Evolutionary conservation across 2,329 filamentous ascomycete species (phyloP), one percentile per base, ranked within the genome.

Genomic region (Sporothrix euskadiensis): DNA sequence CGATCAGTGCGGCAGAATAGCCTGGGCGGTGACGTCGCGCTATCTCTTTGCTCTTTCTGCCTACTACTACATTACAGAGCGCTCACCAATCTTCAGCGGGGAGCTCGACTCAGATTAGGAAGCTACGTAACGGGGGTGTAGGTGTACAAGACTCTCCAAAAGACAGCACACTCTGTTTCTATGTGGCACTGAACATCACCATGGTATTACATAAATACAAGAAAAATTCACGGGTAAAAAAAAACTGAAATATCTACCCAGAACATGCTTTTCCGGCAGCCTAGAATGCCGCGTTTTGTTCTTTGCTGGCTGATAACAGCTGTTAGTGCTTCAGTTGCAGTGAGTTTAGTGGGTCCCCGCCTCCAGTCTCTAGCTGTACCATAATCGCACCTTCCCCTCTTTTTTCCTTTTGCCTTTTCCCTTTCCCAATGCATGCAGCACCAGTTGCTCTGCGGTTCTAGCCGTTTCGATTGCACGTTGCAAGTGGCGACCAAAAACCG

Each of bases 401-500:
- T 54, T 32, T 32, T 32, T 2, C 26, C 26, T 26, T 26, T 26
- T 26, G 1, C 26, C 26, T 1, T 26, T 26, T 26, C 26, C 26
- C 26, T 26, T 26, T n/a, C 2, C 19, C 47, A 59, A 22, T 66
- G 32, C 26, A 7, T 72, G 59, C 59, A 39, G 44, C 44, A 49
- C 14, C 52, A 30, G 52, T 35, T 72, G 72, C 66, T 59, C 16
- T 44, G 35, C 32, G 65, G 47, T 74, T 74, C 73, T 70, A 74
- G 70, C 70, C 70, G 73, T 49, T 74, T 74, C 73, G 71, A 73
- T 71, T 44, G 41, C 57, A 61, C 35, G 44, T 44, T 44, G 41
- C 41, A 44, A 12, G 61, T 66, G 61, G 61, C 61, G 61, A 66
- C 41, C 41, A 26, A 30, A 30, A 26, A 47, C n/a, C 59, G 39